Base-by-base conservation (phyloP, 2,329 filamentous ascomycete species). In the Monosporascus sp. region DNA sequence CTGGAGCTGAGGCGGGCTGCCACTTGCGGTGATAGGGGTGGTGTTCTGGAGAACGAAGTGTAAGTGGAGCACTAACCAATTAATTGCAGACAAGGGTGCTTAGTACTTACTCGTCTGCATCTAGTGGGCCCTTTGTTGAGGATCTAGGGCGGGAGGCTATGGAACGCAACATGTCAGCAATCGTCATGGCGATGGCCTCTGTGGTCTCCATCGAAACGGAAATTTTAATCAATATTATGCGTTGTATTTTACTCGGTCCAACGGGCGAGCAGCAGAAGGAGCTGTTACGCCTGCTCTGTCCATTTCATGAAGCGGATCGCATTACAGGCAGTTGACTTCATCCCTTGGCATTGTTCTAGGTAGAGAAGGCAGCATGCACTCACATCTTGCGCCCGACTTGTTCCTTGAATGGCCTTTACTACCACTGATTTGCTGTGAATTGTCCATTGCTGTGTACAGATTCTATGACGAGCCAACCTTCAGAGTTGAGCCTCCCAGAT, bases 71-170 rank as follows among this genome's bases (percentile, higher is more conserved):
- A 49, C 45, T 11, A 22, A 18, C 24, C 44, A 39, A 27, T 39
- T 43, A 50, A 56, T 49, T 39, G 39, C 41, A 22, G 11, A 35
- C 31, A 14, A 35, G 31, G 31, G 11, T 35, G 27, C 31, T 35
- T 14, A 35, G 31, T 14, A 70, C 84, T 72, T 78, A 93, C 88
- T 93, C 87, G 58, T 86, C 83, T 57, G 76, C 74, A 63, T 94
- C 90, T 20, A 96, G 75, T 4, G 90, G 90, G 1, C 89, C 90
- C 69, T 85, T 89, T 5, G 90, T 94, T 45, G 86, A 81, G 43
- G 86, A 83, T 49, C 87, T 77, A 8, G 86, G 81, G 45, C 85
- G 73, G n/a, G 79, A 72, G 46, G 79, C 81, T 82, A 65, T n/a
- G 38, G 53, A 51, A 60, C 57, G 58, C 35, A 63, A 53, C 20